Evolutionary conservation across 345 rosid genomes (phyloP).

Genomic region (Nasturtium officinale): DNA sequence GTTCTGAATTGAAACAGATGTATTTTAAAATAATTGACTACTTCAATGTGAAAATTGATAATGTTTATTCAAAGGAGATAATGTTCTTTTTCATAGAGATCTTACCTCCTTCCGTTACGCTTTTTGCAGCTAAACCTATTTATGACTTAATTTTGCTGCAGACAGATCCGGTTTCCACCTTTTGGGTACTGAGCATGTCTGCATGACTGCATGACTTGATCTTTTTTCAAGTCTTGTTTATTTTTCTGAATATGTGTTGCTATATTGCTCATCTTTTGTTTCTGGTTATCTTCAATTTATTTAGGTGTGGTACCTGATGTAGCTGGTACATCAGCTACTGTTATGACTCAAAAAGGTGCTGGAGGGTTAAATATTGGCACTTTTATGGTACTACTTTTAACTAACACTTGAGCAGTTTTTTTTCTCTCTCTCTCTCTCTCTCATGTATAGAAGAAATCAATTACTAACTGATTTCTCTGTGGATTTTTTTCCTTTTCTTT

Average conservation of each 20-base stretch:
- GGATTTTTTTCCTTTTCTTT: neutral
- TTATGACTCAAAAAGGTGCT: slow-evolving; percentile 35
- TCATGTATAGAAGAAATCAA: neutral
- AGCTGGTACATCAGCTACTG: slow-evolving; percentile 27
- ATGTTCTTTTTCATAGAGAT: slow-evolving; percentile 18
- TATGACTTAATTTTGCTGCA: slow-evolving; percentile 45
- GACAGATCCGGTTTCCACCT: slow-evolving; percentile 43
- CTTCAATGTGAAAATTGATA: neutral
- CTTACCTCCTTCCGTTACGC: slow-evolving; percentile 33
- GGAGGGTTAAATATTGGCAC: slow-evolving; percentile 32
- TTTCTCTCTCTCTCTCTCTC: too few species aligned
- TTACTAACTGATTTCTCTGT: neutral
- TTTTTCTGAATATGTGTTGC: neutral
- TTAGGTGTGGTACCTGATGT: slow-evolving; percentile 48
- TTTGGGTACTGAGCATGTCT: slow-evolving; percentile 42
- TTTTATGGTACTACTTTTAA: slow-evolving; percentile 46
- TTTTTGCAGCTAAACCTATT: slow-evolving; percentile 42
- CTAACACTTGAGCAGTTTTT: neutral
- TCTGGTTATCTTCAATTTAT: slow-evolving; percentile 1
- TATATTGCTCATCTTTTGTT: slow-evolving; percentile 21
- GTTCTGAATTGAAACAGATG: neutral
- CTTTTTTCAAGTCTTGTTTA: neutral
- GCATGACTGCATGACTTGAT: slow-evolving; percentile 36
- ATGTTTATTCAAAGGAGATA: neutral
- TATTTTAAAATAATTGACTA: neutral